These are phyloP conservation scores for Starmerella roubikii DNA, from an alignment of 805 yeast genomes.

Conservation along the genomic window DNA sequence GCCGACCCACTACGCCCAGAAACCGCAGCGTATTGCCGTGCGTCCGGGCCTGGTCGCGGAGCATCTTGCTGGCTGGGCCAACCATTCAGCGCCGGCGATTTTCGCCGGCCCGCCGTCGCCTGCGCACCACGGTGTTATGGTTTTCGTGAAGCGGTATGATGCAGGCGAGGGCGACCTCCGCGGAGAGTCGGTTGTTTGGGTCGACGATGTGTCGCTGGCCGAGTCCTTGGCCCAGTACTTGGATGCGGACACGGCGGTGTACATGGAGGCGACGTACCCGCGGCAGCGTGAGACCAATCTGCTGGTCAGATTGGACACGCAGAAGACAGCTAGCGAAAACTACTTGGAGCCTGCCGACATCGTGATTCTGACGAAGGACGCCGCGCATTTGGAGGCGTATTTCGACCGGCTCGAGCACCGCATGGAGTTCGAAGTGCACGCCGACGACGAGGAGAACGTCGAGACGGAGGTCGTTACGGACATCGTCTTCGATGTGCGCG, in stretches of 20 bases:
- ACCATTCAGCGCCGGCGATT: constrained; percentile 8
- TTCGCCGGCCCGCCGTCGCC: constrained; percentile 14
- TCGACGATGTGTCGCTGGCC: too few species aligned
- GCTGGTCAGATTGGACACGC: not conserved
- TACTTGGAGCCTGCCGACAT: constrained; percentile 1
- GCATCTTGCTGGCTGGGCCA: constrained; percentile 12
- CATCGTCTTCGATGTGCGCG: constrained; percentile 55
- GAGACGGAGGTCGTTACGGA: constrained; percentile 16
- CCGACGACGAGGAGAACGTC: not conserved
- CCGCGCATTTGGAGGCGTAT: constrained; percentile 15
- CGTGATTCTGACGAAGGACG: constrained; percentile 2
- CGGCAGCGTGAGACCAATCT: not conserved
- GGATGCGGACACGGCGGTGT: too few species aligned
- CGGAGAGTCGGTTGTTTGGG: constrained; percentile 5
- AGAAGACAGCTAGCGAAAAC: not conserved
- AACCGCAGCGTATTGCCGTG: constrained; percentile 6
- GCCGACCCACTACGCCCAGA: constrained; percentile 3
- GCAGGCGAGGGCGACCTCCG: too few species aligned
- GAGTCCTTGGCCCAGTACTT: too few species aligned
- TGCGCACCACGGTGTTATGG: constrained; percentile 5
- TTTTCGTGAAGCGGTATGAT: constrained; percentile 14
- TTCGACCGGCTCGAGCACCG: constrained; percentile 27
- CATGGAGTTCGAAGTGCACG: constrained; percentile 7
- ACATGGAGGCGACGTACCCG: not conserved
- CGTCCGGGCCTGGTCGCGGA: constrained; percentile 4